Evolutionary conservation across 2,329 filamentous ascomycete genomes (phyloP).

Genomic region (Rhynchosporium secalis): DNA sequence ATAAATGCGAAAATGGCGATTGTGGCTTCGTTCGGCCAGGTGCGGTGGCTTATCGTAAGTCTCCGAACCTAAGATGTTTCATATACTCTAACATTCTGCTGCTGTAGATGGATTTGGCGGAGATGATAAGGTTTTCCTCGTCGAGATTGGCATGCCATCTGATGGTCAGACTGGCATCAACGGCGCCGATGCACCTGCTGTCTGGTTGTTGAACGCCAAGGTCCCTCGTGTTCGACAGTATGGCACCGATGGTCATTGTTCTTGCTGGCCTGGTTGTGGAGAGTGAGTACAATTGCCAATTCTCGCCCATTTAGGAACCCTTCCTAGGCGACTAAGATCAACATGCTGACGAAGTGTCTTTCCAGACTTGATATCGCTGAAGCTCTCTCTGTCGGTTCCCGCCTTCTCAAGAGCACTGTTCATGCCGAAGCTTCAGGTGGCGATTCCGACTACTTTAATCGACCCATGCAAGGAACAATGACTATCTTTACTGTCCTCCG

Average conservation of each 20-base stretch:
- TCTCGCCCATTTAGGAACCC: too few species aligned
- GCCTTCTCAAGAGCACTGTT: constrained; percentile 68
- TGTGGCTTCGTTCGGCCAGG: constrained; percentile 52
- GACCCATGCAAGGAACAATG: constrained; percentile 55
- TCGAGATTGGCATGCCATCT: constrained; percentile 72
- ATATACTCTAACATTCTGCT: neutral
- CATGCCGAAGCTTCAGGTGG: constrained; percentile 65
- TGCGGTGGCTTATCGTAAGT: constrained; percentile 51
- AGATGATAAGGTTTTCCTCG: constrained; percentile 69
- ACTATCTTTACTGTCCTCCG: constrained; percentile 58
- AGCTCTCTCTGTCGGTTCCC: constrained; percentile 64
- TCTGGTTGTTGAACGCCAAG: constrained; percentile 74
- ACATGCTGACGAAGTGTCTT: constrained; percentile 52
- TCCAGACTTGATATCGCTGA: constrained; percentile 73
- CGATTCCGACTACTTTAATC: constrained; percentile 69
- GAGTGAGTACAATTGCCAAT: constrained; percentile 38
- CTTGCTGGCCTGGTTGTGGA: constrained; percentile 72
- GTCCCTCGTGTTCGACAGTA: constrained; percentile 73
- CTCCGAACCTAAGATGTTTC: neutral
- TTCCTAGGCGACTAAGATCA: neutral
- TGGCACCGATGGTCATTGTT: constrained; percentile 49
- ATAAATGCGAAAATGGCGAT: constrained; percentile 47
- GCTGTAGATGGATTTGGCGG: constrained; percentile 67
- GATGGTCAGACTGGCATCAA: constrained; percentile 54
- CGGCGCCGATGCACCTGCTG: constrained; percentile 65